These are phyloP conservation scores for Prunus mongolica DNA, from an alignment of 306 rosid species.

Conservation along the genomic window DNA sequence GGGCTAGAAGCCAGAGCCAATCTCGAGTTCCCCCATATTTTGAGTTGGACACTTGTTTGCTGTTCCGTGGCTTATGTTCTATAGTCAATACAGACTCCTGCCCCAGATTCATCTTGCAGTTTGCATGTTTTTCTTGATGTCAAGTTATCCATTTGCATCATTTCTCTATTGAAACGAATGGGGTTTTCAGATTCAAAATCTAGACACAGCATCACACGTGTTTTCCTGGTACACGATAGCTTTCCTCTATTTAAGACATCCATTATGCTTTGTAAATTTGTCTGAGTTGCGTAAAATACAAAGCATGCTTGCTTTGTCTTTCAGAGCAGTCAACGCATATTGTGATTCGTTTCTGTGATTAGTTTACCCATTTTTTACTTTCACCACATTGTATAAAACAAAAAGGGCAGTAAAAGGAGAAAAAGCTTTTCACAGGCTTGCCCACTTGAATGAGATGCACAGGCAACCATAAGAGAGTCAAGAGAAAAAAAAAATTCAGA, in stretches of 20 bases:
- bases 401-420: too few relatives aligned
- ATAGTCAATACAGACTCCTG: background rate
- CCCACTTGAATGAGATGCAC: too few relatives aligned
- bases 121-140: background rate
- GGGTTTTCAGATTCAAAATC: background rate
- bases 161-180: background rate
- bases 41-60: background rate
- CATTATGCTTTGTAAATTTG: background rate
- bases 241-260: background rate
- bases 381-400: background rate
- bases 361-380: background rate
- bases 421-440: too few relatives aligned
- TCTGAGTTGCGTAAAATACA: background rate
- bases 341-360: background rate
- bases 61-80: background rate
- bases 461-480: too few relatives aligned
- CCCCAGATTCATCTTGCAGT: background rate
- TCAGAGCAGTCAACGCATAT: background rate
- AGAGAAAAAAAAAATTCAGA: too few relatives aligned
- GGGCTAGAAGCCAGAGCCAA: background rate
- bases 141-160: background rate
- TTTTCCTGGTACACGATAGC: background rate
- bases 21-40: background rate
- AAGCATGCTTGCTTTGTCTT: background rate
- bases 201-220: background rate